Percentiles rank a stretch among this genome's conserved stretches.
Evolutionary conservation across 176 grass and related monocot genomes (phyloP).

Genomic region (Carex cristatella): DNA sequence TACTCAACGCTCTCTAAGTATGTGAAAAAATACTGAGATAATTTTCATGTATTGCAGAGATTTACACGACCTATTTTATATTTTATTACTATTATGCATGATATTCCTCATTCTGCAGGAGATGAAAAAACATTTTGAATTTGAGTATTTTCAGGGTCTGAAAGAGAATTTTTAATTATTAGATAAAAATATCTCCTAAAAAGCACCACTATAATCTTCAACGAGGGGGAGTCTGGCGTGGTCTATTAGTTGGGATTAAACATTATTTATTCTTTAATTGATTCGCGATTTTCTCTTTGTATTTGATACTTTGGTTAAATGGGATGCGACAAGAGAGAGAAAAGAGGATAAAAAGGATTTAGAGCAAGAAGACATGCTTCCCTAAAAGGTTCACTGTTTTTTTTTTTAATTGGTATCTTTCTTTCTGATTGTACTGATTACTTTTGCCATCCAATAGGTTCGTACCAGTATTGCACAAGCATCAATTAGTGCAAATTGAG

Average conservation of each 20-base stretch:
- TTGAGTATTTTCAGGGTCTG: background rate
- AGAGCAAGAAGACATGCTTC: slow-evolving; percentile 1
- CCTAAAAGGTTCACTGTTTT: background rate
- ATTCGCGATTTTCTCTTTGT: background rate
- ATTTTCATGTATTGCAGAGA: background rate
- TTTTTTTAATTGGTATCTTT: background rate
- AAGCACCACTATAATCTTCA: background rate
- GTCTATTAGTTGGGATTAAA: slow-evolving; percentile 9
- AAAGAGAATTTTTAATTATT: background rate
- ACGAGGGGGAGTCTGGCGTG: background rate
- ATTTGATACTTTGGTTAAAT: background rate
- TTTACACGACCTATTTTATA: background rate
- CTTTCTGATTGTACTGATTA: background rate
- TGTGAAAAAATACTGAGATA: background rate
- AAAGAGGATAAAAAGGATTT: background rate
- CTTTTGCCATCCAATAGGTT: background rate
- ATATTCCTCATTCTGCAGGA: background rate
- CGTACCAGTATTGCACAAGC: background rate
- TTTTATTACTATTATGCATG: background rate
- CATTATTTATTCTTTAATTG: background rate
- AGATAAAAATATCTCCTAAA: background rate
- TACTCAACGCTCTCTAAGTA: background rate
- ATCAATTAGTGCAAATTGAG: background rate
- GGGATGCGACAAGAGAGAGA: background rate
- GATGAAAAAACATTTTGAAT: background rate